Conservation (phyloP, 768 basidiomycete species). For the Collybia sp. region DNA sequence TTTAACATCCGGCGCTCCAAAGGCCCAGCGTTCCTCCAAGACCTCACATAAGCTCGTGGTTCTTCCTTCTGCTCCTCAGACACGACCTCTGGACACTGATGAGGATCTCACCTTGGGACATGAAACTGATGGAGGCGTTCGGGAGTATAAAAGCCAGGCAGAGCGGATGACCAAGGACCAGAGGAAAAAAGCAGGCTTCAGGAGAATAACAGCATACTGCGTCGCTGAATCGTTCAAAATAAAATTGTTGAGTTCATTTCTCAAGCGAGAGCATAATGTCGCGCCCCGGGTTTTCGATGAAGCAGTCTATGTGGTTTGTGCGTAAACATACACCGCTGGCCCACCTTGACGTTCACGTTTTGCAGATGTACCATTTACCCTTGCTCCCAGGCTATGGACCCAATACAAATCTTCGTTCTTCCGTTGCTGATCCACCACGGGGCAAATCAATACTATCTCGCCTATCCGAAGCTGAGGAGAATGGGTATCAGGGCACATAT, state of each 20-base stretch:
- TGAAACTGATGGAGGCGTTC: conserved; percentile 61
- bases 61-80: conserved; percentile 87
- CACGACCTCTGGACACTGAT: conserved; percentile 56
- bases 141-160: conserved; percentile 79
- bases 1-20: conserved; percentile 34
- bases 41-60: conserved; percentile 88
- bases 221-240: conserved; percentile 82
- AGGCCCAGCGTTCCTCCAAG: conserved; percentile 80
- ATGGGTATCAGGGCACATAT: conserved; percentile 85
- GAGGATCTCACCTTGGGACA: conserved; percentile 55
- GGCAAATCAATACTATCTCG: conserved; percentile 59
- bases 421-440: conserved; percentile 46
- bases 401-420: conserved; percentile 81
- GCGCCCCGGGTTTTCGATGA: conserved; percentile 86
- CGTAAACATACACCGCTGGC: not conserved
- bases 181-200: conserved; percentile 74
- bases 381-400: conserved; percentile 89
- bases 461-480: conserved; percentile 85
- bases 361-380: conserved; percentile 87
- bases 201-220: conserved; percentile 86
- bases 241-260: conserved; percentile 77
- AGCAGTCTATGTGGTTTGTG: conserved; percentile 84
- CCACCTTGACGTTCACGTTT: conserved; percentile 3
- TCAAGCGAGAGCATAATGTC: conserved; percentile 94
- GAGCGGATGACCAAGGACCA: conserved; percentile 89